Percentiles rank a stretch among this genome's conserved stretches.
Conservation (phyloP, 129 eudicot species). For the Flaveria sonorensis region DNA sequence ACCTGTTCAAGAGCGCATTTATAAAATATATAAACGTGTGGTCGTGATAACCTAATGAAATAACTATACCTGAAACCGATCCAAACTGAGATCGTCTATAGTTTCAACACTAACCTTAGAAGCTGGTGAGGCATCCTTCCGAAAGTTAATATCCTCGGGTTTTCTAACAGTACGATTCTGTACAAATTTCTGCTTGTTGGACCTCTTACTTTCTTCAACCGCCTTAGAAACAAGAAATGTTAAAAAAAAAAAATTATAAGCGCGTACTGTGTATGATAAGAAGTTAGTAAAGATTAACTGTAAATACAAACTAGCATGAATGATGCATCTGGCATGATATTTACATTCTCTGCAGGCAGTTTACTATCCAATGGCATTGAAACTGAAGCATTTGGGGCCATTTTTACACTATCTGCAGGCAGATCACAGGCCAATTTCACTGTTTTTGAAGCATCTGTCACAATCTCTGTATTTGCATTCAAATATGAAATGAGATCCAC, state of each 20-base stretch:
- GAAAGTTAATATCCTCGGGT: constrained; percentile 36
- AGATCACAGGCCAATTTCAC: constrained; percentile 12
- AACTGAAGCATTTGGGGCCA: constrained; percentile 10
- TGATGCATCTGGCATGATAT: constrained; percentile 41
- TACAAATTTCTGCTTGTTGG: constrained; percentile 29
- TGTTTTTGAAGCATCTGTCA: constrained; percentile 36
- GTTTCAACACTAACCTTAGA: constrained; percentile 45
- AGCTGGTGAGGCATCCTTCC: constrained; percentile 42
- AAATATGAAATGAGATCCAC: constrained; percentile 19
- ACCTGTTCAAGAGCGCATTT: constrained; percentile 40
- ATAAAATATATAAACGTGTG: neutral
- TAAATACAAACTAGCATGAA: constrained; percentile 28
- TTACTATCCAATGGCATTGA: constrained; percentile 15
- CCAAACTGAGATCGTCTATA: constrained; percentile 46
- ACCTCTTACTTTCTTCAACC: constrained; percentile 26
- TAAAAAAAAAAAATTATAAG: too few species aligned
- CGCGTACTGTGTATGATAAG: too few species aligned
- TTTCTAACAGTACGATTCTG: constrained; percentile 33
- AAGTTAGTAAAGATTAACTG: constrained; percentile 1
- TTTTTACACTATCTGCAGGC: constrained; percentile 21
- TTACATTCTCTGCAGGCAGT: constrained; percentile 29
- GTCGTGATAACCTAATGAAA: neutral
- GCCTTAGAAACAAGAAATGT: constrained; percentile 35
- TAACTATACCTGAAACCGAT: constrained; percentile 38
- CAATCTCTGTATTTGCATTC: constrained; percentile 29